A percentile compares a stretch with the other conserved stretches of the same genome.
Evolutionary conservation across 2,329 filamentous ascomycete species (phyloP).

Genomic region (Diaporthe destruens): DNA sequence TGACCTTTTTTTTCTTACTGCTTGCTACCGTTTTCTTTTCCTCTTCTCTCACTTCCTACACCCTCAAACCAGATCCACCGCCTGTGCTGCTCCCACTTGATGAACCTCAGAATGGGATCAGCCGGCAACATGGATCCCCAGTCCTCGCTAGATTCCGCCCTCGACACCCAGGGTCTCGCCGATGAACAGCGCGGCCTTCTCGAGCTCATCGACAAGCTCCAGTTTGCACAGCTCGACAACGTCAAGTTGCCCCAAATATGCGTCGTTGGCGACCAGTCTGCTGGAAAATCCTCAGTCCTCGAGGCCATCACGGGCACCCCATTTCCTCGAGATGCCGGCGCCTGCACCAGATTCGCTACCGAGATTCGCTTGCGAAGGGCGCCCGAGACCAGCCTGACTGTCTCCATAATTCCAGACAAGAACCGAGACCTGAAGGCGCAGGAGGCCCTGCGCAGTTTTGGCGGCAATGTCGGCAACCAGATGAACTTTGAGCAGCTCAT

Average conservation of each 20-base stretch:
- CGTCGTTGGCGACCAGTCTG: conserved; percentile 74
- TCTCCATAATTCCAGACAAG: conserved; percentile 69
- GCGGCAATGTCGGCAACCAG: conserved; percentile 58
- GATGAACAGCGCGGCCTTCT: conserved; percentile 68
- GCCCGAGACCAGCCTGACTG: conserved; percentile 58
- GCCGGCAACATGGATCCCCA: conserved; percentile 34
- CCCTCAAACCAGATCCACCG: neutral
- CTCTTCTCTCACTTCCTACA: neutral
- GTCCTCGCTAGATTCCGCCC: conserved; percentile 60
- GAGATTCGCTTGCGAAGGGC: conserved; percentile 68
- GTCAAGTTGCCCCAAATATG: conserved; percentile 70
- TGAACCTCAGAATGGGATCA: conserved; percentile 35
- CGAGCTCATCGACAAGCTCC: conserved; percentile 63
- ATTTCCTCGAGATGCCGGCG: conserved; percentile 70
- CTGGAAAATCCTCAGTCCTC: conserved; percentile 73
- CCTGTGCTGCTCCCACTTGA: conserved; percentile 1
- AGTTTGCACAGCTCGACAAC: conserved; percentile 52
- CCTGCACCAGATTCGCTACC: conserved; percentile 73
- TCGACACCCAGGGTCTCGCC: conserved; percentile 63
- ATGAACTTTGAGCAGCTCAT: conserved; percentile 64
- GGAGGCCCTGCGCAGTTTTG: conserved; percentile 60
- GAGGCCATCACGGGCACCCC: conserved; percentile 73
- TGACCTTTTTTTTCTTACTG: neutral
- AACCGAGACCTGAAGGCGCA: conserved; percentile 61
- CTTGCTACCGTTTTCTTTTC: neutral